These are phyloP conservation scores for Oryza officinalis DNA, from an alignment of 176 grass and related monocot species.

Conservation along the genomic window DNA sequence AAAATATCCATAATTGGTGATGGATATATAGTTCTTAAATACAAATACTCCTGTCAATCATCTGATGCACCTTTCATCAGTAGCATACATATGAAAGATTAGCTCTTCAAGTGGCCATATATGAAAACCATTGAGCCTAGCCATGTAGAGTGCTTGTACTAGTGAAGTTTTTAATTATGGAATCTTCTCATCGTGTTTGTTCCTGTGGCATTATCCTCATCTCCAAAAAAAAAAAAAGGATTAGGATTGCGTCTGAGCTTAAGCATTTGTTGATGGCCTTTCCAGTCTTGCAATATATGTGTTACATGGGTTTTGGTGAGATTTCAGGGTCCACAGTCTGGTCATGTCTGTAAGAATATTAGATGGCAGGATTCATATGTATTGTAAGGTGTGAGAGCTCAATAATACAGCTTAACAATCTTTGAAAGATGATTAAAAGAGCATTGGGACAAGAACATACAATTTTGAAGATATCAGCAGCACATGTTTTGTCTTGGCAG, in stretches of 20 bases:
- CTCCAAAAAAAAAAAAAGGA: neutral
- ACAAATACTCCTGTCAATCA: conserved; percentile 21
- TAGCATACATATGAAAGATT: conserved; percentile 13
- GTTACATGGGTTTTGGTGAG: conserved; percentile 29
- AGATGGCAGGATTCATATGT: conserved; percentile 7
- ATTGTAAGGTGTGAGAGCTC: conserved; percentile 8
- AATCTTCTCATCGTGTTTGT: conserved; percentile 28
- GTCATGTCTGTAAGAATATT: conserved; percentile 24
- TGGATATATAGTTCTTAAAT: conserved; percentile 8
- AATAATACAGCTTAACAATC: conserved; percentile 18
- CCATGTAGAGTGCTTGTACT: conserved; percentile 30
- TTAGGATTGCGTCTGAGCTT: neutral
- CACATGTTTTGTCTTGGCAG: neutral
- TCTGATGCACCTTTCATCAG: conserved; percentile 12
- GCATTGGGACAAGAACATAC: neutral
- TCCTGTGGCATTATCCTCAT: conserved; percentile 39
- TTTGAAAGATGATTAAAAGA: conserved; percentile 18
- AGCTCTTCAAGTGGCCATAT: conserved; percentile 13
- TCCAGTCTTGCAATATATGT: neutral
- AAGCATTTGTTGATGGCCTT: conserved; percentile 7
- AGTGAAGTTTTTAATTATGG: conserved; percentile 27
- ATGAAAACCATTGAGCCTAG: neutral
- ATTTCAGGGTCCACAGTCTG: conserved; percentile 28
- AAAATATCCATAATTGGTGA: neutral
- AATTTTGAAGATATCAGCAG: neutral